Conservation (phyloP, 179 eudicot species). For the Spergularia azorica region DNA sequence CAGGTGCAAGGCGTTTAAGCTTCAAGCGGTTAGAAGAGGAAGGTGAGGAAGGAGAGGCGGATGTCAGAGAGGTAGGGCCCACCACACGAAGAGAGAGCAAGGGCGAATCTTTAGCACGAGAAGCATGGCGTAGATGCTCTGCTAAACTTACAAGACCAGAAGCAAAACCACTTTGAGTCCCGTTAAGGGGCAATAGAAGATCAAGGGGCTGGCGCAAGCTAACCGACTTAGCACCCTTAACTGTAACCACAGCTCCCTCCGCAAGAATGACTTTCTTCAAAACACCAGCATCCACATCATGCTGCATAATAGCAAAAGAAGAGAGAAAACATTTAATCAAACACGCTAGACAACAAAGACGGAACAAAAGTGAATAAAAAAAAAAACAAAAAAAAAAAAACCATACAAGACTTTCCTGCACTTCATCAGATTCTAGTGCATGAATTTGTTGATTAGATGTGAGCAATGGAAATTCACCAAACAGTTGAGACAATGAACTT, state of each 20-base stretch:
- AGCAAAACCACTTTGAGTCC: constrained; percentile 57
- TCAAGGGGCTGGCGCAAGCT: constrained; percentile 90
- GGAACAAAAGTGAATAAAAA: neutral
- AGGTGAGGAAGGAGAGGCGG: constrained; percentile 63
- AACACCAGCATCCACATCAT: constrained; percentile 95
- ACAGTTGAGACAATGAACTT: neutral
- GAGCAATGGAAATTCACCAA: neutral
- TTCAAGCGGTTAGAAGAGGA: constrained; percentile 61
- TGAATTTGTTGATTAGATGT: no score
- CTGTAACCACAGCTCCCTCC: constrained; percentile 90
- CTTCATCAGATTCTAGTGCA: no score
- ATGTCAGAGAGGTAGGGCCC: constrained; percentile 82
- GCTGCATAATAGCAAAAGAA: constrained; percentile 43
- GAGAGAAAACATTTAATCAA: neutral
- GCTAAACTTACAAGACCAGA: constrained; percentile 75
- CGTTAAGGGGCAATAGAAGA: constrained; percentile 83
- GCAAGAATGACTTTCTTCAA: constrained; percentile 77
- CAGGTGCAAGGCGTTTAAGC: constrained; percentile 93
- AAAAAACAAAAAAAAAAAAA: no score
- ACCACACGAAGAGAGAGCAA: constrained; percentile 89
- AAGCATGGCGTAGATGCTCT: constrained; percentile 60
- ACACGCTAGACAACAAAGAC: neutral
- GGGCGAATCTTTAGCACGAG: constrained; percentile 47
- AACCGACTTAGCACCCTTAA: constrained; percentile 88
- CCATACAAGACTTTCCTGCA: no score